Percentiles rank a stretch among this genome's conserved stretches.
These are phyloP conservation scores for Aspergillus transmontanensis DNA, from an alignment of 2,329 filamentous ascomycete species.

Conservation along the genomic window DNA sequence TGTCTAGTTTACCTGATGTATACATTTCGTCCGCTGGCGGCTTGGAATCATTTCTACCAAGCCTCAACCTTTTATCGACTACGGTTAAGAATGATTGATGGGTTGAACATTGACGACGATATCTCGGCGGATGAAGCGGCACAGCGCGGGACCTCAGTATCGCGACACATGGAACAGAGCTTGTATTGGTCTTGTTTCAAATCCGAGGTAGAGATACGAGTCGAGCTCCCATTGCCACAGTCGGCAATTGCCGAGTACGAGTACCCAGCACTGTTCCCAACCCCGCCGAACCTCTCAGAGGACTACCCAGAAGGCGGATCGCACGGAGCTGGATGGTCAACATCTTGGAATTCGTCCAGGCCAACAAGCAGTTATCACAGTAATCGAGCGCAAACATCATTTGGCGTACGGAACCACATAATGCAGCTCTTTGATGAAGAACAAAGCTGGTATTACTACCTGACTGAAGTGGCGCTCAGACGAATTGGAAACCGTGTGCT, in stretches of 20 bases:
- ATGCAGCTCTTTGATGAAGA: slow-evolving; percentile 30
- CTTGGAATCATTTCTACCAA: slow-evolving; percentile 42
- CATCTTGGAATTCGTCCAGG: background rate
- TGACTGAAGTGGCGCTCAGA: slow-evolving; percentile 47
- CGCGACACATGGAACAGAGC: slow-evolving; percentile 41
- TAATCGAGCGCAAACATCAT: background rate
- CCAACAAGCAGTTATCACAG: background rate
- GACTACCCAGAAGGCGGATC: slow-evolving; percentile 8
- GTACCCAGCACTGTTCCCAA: slow-evolving; percentile 38
- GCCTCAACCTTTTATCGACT: slow-evolving; percentile 39
- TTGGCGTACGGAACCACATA: slow-evolving; percentile 10
- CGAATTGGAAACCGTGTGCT: slow-evolving; percentile 47
- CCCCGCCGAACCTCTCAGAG: slow-evolving; percentile 27
- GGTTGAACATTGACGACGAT: slow-evolving; percentile 10
- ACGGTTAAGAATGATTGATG: slow-evolving; percentile 30
- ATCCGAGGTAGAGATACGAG: slow-evolving; percentile 45
- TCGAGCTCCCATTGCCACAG: slow-evolving; percentile 43
- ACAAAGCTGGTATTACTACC: slow-evolving; percentile 49
- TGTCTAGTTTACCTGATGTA: slow-evolving; percentile 32
- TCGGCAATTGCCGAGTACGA: slow-evolving; percentile 38
- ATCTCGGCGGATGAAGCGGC: slow-evolving; percentile 8
- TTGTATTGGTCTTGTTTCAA: slow-evolving; percentile 51
- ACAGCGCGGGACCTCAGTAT: slow-evolving; percentile 15
- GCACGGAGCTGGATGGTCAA: background rate
- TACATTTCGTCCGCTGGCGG: slow-evolving; percentile 39